Evolutionary conservation across 768 basidiomycete species (phyloP).

Genomic region (Lentinus brumalis): DNA sequence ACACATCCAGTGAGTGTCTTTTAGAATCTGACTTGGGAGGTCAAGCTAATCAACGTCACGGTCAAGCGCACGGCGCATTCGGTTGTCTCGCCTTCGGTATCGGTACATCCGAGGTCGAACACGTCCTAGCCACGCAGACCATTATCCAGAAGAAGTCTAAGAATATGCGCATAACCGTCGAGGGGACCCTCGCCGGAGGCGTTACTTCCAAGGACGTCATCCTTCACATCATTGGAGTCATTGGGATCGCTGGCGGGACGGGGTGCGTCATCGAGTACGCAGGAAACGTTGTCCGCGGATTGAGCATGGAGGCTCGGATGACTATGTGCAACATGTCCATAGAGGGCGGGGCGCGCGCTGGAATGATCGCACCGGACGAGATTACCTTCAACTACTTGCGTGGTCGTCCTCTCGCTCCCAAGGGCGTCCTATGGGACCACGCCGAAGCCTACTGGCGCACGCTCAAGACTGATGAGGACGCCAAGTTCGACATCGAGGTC

Average conservation of each 20-base stretch:
- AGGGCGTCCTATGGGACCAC: constrained; percentile 59
- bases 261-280: constrained; percentile 67
- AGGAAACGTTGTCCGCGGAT: constrained; percentile 54
- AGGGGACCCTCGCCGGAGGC: constrained; percentile 55
- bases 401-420: constrained; percentile 59
- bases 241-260: constrained; percentile 67
- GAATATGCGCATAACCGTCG: constrained; percentile 67
- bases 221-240: constrained; percentile 63
- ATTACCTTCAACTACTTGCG: constrained; percentile 63
- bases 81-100: constrained; percentile 70
- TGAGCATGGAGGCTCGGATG: constrained; percentile 66
- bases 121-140: constrained; percentile 69
- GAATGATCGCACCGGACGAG: constrained; percentile 68
- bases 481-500: constrained; percentile 62
- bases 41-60: constrained; percentile 26
- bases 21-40: not conserved
- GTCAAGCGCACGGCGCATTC: constrained; percentile 61
- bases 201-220: constrained; percentile 67
- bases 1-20: constrained; percentile 55
- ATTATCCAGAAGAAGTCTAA: constrained; percentile 62
- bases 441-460: constrained; percentile 63
- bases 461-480: constrained; percentile 56
- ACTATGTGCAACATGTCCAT: constrained; percentile 70
- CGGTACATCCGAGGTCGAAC: constrained; percentile 69
- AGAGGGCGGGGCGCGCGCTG: constrained; percentile 65